Conservation (phyloP, 139 green algal genomes). For the Chlorella sp. region DNA sequence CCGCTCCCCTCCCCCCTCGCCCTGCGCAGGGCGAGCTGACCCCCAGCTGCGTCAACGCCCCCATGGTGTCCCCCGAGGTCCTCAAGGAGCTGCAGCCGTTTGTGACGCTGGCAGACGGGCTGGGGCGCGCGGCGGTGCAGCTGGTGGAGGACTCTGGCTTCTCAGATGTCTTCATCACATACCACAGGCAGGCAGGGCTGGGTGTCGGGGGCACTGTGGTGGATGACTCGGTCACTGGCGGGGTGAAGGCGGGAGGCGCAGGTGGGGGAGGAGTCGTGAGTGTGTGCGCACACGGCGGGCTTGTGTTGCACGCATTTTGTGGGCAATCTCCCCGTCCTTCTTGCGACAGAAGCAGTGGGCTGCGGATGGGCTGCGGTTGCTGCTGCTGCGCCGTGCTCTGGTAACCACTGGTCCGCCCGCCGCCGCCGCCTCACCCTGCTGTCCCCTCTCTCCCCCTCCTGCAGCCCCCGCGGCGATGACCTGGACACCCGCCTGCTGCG, state of each 20-base stretch:
- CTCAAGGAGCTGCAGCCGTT: constrained; percentile 93
- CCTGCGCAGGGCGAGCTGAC: constrained; percentile 79
- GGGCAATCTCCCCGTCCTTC: too few relatives aligned
- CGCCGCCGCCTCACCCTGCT: background rate
- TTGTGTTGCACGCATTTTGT: too few relatives aligned
- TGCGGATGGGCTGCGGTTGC: too few relatives aligned
- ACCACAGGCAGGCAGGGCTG: constrained; percentile 53
- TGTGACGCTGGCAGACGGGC: constrained; percentile 77
- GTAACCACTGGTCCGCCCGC: background rate
- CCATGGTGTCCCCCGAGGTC: constrained; percentile 93
- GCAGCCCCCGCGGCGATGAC: constrained; percentile 77
- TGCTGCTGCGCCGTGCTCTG: background rate
- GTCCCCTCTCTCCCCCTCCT: background rate
- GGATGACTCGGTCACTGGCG: too few relatives aligned
- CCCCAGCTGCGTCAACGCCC: constrained; percentile 91
- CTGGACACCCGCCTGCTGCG: constrained; percentile 95
- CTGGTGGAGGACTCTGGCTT: constrained; percentile 76
- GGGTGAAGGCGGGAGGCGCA: constrained; percentile 39
- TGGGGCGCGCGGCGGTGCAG: constrained; percentile 78
- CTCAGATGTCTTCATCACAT: constrained; percentile 86
- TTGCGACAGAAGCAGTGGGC: background rate
- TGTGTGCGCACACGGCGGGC: too few relatives aligned
- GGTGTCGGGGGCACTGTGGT: constrained; percentile 44
- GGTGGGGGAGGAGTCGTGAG: constrained; percentile 54
- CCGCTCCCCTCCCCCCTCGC: background rate